Evolutionary conservation across 192 early-diverging fungal species (phyloP), one percentile per base, ranked within the genome.

Genomic region (Coemansia sp.): DNA sequence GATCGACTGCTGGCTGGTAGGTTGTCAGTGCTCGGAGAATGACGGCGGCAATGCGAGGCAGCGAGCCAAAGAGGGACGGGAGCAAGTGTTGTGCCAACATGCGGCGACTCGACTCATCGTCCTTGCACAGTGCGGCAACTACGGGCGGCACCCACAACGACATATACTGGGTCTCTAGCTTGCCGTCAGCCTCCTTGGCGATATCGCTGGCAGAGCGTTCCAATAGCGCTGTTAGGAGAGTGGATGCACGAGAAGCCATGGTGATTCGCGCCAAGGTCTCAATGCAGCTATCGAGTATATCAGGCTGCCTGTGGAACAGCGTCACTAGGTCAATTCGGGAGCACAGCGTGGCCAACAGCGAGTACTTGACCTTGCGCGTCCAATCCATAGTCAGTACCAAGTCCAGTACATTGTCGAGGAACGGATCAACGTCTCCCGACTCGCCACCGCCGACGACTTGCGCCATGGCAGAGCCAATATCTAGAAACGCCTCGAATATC

Each of bases 351-450:
- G 87, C 83, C 25, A 95, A 68, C 26, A 95, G 84, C 61, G 92
- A 84, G 72, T 94, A 91, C 68, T 94, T 95, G 9, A 89, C 89
- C 65, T 90, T 92, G 25, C 91, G 85, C 59, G 90, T 88, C 82
- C 90, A 87, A 64, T 93, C 91, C 69, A 89, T 87, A n/a, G 79
- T 79, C 36, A 95, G 63, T 18, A 95, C 76, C 23, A 84, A 86
- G 14, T 84, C 83, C 35, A 93, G 71, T 16, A 93, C 85, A 41
- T 82, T 77, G 18, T 67, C 59, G 6, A 92, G 56, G 52, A 88
- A 91, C n/a, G 80, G 65, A 28, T 60, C 61, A 37, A 58, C 37
- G 31, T 59, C 69, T 1, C 61, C 39, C 26, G 39, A 6, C 38
- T 50, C 3, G 31, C 62, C n/a, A 65, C 61, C 8, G 33, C 41